Evolutionary conservation across 2,329 filamentous ascomycete species (phyloP).

Genomic region (Penicillium sp.): DNA sequence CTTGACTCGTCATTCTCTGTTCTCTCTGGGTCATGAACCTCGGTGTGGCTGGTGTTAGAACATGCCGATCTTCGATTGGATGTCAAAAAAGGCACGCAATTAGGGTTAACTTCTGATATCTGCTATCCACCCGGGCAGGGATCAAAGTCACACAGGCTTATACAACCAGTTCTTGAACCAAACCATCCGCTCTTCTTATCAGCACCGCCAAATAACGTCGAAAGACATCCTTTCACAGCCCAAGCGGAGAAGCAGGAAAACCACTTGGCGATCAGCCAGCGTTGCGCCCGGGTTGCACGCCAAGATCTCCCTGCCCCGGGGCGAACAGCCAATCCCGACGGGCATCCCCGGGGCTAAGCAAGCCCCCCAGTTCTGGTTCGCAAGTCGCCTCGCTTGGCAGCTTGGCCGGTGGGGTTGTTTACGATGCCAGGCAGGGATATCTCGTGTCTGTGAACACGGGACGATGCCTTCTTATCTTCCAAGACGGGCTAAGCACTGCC

Average conservation of each 20-base stretch:
- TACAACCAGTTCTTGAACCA: no score
- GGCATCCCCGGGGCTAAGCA: background rate
- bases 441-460: background rate
- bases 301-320: constrained; percentile 5
- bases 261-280: background rate
- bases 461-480: background rate
- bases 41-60: no score
- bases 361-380: background rate
- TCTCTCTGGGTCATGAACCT: no score
- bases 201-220: no score
- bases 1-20: no score
- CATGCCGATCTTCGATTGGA: no score
- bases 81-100: no score
- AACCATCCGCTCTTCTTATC: no score
- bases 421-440: background rate
- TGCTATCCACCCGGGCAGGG: no score
- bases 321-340: constrained; percentile 6
- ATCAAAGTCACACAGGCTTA: no score
- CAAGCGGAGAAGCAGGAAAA: background rate
- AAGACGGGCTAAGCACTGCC: background rate
- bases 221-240: background rate
- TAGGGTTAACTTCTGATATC: no score
- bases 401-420: background rate
- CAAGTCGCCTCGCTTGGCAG: background rate
- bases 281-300: constrained; percentile 9